Percentiles rank a stretch among this genome's conserved stretches.
Evolutionary conservation across 192 early-diverging fungal genomes (phyloP).

Genomic region (Mortierella hygrophila): DNA sequence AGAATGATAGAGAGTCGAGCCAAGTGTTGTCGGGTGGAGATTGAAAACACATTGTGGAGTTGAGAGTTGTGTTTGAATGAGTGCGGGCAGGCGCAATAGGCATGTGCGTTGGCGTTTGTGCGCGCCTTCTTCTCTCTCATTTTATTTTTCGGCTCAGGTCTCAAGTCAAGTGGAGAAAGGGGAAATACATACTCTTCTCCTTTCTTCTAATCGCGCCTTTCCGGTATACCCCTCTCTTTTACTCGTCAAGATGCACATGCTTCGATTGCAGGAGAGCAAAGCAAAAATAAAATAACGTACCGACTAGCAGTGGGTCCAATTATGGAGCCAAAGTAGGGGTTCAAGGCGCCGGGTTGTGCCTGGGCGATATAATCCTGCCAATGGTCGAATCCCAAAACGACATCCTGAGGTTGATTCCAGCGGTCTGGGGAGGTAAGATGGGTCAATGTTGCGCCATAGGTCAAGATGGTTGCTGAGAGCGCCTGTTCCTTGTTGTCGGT

Average conservation of each 20-base stretch:
- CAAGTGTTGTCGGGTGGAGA: neutral
- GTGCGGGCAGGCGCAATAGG: neutral
- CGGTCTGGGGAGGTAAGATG: constrained; percentile 73
- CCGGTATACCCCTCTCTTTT: neutral
- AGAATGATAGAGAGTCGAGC: neutral
- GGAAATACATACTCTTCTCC: neutral
- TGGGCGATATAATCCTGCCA: constrained; percentile 61
- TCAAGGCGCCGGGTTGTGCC: constrained; percentile 53
- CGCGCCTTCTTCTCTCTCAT: neutral
- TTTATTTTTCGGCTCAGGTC: neutral
- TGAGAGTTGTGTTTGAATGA: neutral
- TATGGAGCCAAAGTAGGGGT: constrained; percentile 82
- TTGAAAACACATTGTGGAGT: constrained; percentile 1
- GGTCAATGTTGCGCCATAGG: constrained; percentile 77
- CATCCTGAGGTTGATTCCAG: constrained; percentile 66
- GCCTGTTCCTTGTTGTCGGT: neutral
- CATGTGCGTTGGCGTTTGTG: neutral
- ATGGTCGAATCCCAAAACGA: constrained; percentile 81
- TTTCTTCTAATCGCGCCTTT: neutral
- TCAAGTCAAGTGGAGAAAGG: neutral
- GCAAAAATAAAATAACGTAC: constrained; percentile 33
- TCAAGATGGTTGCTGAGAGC: constrained; percentile 60
- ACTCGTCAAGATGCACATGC: neutral
- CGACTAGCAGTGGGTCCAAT: constrained; percentile 84
- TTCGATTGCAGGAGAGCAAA: neutral